Conservation (phyloP, 2,329 filamentous ascomycete species). For the Pseudopyrenochaeta lycopersici region DNA sequence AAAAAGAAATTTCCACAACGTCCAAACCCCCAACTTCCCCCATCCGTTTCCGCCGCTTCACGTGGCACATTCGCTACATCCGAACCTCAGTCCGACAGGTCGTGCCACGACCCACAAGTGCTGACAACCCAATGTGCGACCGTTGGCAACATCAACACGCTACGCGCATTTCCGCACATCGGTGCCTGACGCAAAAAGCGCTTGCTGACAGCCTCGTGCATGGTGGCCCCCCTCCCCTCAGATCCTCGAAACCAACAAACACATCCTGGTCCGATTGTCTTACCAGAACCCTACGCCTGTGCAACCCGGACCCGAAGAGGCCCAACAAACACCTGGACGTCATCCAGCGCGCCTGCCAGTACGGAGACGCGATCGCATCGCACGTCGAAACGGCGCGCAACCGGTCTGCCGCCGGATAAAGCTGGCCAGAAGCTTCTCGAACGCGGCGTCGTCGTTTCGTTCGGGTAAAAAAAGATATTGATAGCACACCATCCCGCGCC, state of each 20-base stretch:
- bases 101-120: constrained; percentile 8
- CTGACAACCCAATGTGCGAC: constrained; percentile 8
- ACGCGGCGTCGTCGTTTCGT: too few relatives aligned
- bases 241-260: neutral
- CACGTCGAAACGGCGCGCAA: neutral
- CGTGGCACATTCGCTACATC: constrained; percentile 2
- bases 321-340: too few relatives aligned
- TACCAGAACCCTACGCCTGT: neutral
- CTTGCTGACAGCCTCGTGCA: constrained; percentile 3
- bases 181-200: neutral
- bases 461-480: constrained; percentile 9
- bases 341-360: too few relatives aligned
- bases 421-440: neutral
- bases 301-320: neutral
- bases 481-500: constrained; percentile 4
- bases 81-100: neutral
- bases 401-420: neutral
- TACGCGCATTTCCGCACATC: neutral
- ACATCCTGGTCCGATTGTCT: neutral
- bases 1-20: neutral
- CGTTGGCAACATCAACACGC: neutral
- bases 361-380: too few relatives aligned
- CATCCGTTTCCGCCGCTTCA: neutral
- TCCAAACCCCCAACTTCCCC: constrained; percentile 1
- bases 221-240: neutral